A percentile compares a stretch with the other conserved stretches of the same genome.
phyloP scores from a whole-genome alignment of 768 basidiomycete genomes.

The Crepidotus variabilis region DNA sequence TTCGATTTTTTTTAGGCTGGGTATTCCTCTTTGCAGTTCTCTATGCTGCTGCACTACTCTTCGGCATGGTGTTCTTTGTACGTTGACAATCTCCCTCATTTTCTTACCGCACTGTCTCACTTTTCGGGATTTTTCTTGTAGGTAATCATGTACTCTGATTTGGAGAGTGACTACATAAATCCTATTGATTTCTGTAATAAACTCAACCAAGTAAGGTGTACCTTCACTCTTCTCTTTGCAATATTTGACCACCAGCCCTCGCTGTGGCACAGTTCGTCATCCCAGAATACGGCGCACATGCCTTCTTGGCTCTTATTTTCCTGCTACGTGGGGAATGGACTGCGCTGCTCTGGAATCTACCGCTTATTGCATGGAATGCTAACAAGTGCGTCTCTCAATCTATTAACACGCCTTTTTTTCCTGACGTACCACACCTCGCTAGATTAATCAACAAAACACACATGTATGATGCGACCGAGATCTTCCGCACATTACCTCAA shows the following conservation, averaged over 20 bases:
- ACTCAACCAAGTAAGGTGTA: constrained; percentile 90
- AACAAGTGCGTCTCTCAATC: constrained; percentile 74
- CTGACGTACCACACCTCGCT: not conserved
- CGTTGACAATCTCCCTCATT: not conserved
- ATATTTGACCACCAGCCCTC: not conserved
- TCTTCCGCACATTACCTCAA: constrained; percentile 86
- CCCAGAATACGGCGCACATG: constrained; percentile 94
- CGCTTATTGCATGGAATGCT: constrained; percentile 84
- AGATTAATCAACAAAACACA: constrained; percentile 70
- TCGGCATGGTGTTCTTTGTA: constrained; percentile 99
- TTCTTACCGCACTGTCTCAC: not conserved
- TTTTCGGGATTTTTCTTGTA: constrained; percentile 24
- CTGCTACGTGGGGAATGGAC: constrained; percentile 90
- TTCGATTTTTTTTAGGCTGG: constrained; percentile 59
- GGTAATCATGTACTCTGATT: constrained; percentile 99
- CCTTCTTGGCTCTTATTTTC: constrained; percentile 83
- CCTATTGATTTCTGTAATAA: constrained; percentile 99
- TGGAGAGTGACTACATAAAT: constrained; percentile 99
- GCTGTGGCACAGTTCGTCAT: constrained; percentile 77
- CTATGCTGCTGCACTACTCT: constrained; percentile 87
- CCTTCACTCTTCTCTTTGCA: constrained; percentile 10
- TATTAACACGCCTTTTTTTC: not conserved
- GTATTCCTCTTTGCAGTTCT: constrained; percentile 94
- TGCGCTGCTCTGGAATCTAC: constrained; percentile 84
- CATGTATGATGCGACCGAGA: constrained; percentile 99